phyloP scores from a whole-genome alignment of 73 alveolate species.

The Paramecium primaurelia region DNA sequence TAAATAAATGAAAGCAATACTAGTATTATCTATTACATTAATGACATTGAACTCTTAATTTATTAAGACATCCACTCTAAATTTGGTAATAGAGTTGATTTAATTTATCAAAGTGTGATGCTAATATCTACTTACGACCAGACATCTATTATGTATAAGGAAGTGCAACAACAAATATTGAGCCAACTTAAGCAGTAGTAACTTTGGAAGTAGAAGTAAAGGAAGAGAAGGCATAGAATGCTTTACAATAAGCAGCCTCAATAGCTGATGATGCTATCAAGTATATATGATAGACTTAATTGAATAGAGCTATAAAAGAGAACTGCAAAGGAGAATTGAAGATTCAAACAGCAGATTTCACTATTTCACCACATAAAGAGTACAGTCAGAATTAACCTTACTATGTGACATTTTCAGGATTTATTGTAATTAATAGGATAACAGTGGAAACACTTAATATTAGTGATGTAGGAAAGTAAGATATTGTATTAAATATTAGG shows the following conservation, averaged over 20 bases:
- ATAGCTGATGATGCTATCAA: neutral
- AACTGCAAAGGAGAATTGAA: neutral
- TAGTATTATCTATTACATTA: neutral
- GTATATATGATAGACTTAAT: neutral
- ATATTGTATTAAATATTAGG: neutral
- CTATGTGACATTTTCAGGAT: neutral
- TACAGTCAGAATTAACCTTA: neutral
- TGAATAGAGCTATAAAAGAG: neutral
- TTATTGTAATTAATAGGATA: neutral
- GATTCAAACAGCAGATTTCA: neutral
- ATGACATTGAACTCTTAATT: neutral
- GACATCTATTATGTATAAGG: constrained; percentile 4
- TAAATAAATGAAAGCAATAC: neutral
- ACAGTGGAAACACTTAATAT: neutral
- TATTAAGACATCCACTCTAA: neutral
- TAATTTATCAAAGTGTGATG: neutral
- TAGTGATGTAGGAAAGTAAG: constrained; percentile 23
- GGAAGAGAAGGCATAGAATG: neutral
- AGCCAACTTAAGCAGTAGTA: neutral
- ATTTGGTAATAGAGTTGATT: neutral
- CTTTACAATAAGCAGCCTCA: neutral
- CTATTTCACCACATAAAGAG: neutral
- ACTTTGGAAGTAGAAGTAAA: neutral
- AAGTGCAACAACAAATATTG: neutral
- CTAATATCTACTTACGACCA: neutral